A percentile compares a stretch with the other conserved stretches of the same genome.
These are phyloP conservation scores for Pyrus betulifolia DNA, from an alignment of 306 rosid genomes.

Conservation along the genomic window DNA sequence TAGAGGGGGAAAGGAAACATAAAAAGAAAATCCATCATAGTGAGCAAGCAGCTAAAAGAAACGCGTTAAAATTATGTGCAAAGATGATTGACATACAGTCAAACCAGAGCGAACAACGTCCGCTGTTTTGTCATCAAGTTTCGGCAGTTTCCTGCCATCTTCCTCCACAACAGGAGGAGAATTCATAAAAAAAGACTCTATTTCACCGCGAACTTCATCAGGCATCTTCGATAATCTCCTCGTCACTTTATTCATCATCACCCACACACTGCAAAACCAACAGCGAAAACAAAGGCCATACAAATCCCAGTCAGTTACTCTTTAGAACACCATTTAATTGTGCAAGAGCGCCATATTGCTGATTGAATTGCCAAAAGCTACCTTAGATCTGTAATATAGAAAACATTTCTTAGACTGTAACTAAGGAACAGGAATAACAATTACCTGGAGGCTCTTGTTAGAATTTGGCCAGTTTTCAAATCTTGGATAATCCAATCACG, in stretches of 20 bases:
- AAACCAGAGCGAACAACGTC: conserved; percentile 62
- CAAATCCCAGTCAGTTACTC: conserved; percentile 4
- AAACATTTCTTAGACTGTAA: neutral
- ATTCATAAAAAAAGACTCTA: conserved; percentile 68
- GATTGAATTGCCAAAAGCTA: neutral
- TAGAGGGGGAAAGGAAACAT: neutral
- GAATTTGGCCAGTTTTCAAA: conserved; percentile 59
- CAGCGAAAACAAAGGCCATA: conserved; percentile 13
- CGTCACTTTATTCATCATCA: conserved; percentile 96
- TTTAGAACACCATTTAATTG: neutral
- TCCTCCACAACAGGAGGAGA: conserved; percentile 79
- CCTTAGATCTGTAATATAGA: neutral
- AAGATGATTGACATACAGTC: conserved; percentile 43
- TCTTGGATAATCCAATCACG: conserved; percentile 94
- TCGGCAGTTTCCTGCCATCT: conserved; percentile 71
- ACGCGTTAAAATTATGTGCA: neutral
- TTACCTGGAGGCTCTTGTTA: conserved; percentile 95
- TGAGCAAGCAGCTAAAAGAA: conserved; percentile 6
- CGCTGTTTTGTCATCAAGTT: conserved; percentile 71
- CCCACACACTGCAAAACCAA: conserved; percentile 79
- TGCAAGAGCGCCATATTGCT: neutral
- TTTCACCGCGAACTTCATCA: conserved; percentile 83
- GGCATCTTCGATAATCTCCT: conserved; percentile 92
- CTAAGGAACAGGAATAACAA: neutral
- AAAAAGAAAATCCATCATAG: neutral